A percentile compares a stretch with the other conserved stretches of the same genome.
Evolutionary conservation across 345 rosid genomes (phyloP).

Genomic region (Arabidopsis arenosa): DNA sequence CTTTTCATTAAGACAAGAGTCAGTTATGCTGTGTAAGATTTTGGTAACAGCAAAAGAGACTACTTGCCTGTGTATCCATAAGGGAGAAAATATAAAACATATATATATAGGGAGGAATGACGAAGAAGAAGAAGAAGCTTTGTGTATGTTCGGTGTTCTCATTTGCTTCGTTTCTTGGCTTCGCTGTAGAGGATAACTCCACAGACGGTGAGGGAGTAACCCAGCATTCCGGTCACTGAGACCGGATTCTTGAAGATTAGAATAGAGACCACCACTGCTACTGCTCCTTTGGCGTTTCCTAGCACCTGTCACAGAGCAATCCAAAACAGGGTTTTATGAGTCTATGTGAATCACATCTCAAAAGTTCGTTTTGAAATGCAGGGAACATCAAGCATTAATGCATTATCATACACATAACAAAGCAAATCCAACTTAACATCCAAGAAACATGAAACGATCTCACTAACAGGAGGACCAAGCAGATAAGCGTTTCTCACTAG

Average conservation of each 20-base stretch:
- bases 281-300: conserved; percentile 99
- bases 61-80: conserved; percentile 38
- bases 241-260: conserved; percentile 95
- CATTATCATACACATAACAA: not conserved
- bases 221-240: conserved; percentile 97
- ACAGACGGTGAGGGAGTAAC: conserved; percentile 84
- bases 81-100: conserved; percentile 39
- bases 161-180: conserved; percentile 95
- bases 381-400: not conserved
- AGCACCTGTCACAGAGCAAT: conserved; percentile 64
- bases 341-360: not conserved
- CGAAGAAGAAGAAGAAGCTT: conserved; percentile 22
- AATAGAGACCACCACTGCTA: conserved; percentile 96
- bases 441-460: conserved; percentile 1
- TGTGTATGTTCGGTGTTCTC: conserved; percentile 40
- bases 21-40: conserved; percentile 33
- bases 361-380: not conserved
- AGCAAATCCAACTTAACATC: conserved; percentile 4
- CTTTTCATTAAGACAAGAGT: conserved; percentile 30
- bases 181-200: conserved; percentile 97
- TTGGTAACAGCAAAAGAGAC: conserved; percentile 42
- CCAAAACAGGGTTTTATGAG: not conserved
- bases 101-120: conserved; percentile 37
- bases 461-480: not conserved
- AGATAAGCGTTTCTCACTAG: not conserved